Percentiles rank a stretch among this genome's conserved stretches.
phyloP scores from a whole-genome alignment of 805 yeast species.

The Yamadazyma sp. region DNA sequence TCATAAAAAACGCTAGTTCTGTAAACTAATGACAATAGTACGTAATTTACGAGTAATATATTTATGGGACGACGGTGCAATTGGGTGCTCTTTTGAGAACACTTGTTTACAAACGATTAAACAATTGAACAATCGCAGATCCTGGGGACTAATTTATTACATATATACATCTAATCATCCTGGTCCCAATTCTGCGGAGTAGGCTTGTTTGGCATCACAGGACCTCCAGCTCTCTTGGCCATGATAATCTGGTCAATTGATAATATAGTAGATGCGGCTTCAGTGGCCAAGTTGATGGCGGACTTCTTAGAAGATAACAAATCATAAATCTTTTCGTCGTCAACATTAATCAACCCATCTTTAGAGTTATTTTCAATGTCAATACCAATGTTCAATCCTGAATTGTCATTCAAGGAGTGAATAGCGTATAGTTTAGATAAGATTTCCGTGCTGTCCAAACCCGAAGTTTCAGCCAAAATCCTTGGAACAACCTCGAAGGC shows the following conservation, averaged over 20 bases:
- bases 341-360: constrained; percentile 69
- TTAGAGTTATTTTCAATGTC: constrained; percentile 62
- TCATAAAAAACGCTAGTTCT: constrained; percentile 42
- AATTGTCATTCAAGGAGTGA: constrained; percentile 53
- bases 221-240: constrained; percentile 99
- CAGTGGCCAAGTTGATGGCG: constrained; percentile 92
- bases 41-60: no score
- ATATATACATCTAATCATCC: constrained; percentile 55
- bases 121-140: no score
- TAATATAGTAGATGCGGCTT: constrained; percentile 86
- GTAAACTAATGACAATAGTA: not conserved
- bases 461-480: constrained; percentile 91
- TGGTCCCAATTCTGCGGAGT: constrained; percentile 96
- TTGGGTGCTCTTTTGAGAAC: no score
- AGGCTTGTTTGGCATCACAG: constrained; percentile 80
- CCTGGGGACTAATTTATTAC: no score
- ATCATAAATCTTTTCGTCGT: constrained; percentile 71
- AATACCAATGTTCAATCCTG: constrained; percentile 55
- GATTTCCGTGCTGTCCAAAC: constrained; percentile 87
- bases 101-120: no score
- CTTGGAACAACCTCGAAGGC: constrained; percentile 95
- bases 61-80: no score
- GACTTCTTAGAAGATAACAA: constrained; percentile 76
- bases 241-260: constrained; percentile 96
- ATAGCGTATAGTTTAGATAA: constrained; percentile 87